These are phyloP conservation scores for Arxiozyma bovina DNA, from an alignment of 1,139 yeast genomes.

Conservation along the genomic window DNA sequence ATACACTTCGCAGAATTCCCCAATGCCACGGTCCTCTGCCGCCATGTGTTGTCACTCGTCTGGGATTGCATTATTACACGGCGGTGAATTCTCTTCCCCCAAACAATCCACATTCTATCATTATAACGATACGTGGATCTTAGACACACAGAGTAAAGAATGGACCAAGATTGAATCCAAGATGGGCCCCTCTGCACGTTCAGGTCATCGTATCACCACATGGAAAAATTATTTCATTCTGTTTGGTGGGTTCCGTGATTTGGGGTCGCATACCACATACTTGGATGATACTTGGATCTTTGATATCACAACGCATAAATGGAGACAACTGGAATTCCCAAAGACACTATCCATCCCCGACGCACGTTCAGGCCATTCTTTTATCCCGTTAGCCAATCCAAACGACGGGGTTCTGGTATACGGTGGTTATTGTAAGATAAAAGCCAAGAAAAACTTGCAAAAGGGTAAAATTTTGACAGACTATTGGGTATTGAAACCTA, in stretches of 20 bases:
- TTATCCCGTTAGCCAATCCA: conserved; percentile 46
- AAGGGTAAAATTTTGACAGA: conserved; percentile 89
- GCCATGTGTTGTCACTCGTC: conserved; percentile 91
- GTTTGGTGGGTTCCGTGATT: conserved; percentile 90
- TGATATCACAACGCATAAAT: conserved; percentile 79
- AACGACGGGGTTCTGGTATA: conserved; percentile 78
- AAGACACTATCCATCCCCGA: conserved; percentile 76
- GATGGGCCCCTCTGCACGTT: conserved; percentile 73
- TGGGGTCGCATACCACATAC: conserved; percentile 77
- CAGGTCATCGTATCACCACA: conserved; percentile 82
- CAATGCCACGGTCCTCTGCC: conserved; percentile 89
- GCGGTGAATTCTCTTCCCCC: conserved; percentile 96
- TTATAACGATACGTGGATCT: conserved; percentile 91
- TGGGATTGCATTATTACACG: conserved; percentile 77
- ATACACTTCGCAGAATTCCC: conserved; percentile 73
- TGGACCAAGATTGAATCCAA: conserved; percentile 75
- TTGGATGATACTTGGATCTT: conserved; percentile 85
- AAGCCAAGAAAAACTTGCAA: conserved; percentile 80
- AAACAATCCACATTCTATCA: conserved; percentile 94
- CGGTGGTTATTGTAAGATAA: conserved; percentile 93
- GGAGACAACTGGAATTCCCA: conserved; percentile 87
- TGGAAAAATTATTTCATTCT: conserved; percentile 86
- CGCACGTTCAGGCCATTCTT: conserved; percentile 87
- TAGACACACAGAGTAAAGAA: conserved; percentile 75
- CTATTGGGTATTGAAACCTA: conserved; percentile 64